A percentile compares a stretch with the other conserved stretches of the same genome.
These are phyloP conservation scores for Phytophthora chlamydospora DNA, from an alignment of 352 stramenopile species.

Conservation along the genomic window DNA sequence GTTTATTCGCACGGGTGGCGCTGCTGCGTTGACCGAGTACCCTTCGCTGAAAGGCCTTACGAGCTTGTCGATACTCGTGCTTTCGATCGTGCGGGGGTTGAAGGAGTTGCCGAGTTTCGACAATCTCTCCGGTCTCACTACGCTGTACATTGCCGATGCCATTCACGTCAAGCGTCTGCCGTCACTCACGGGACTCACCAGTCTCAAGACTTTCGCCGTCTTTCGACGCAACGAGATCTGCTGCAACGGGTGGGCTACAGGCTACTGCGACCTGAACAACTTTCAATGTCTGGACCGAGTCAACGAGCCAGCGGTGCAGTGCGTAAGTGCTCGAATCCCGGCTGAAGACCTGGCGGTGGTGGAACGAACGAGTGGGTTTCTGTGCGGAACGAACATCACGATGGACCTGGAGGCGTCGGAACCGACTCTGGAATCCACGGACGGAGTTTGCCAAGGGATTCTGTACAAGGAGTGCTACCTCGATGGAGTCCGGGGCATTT, in stretches of 20 bases:
- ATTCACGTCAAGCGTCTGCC: conserved; percentile 31
- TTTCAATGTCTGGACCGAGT: conserved; percentile 34
- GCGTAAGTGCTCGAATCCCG: conserved; percentile 29
- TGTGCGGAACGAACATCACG: conserved; percentile 28
- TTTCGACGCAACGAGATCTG: conserved; percentile 44
- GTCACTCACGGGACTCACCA: conserved; percentile 16
- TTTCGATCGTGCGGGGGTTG: conserved; percentile 29
- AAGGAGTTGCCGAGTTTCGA: conserved; percentile 38
- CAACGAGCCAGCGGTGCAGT: conserved; percentile 31
- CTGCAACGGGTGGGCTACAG: conserved; percentile 43
- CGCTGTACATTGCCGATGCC: conserved; percentile 36
- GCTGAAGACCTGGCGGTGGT: conserved; percentile 23
- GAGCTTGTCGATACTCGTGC: conserved; percentile 39
- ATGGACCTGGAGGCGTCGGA: conserved; percentile 11
- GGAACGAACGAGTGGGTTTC: conserved; percentile 20
- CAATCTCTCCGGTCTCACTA: conserved; percentile 29
- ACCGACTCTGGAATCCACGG: conserved; percentile 23
- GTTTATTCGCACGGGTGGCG: conserved; percentile 44
- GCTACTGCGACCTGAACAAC: conserved; percentile 34
- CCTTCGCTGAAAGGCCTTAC: conserved; percentile 40
- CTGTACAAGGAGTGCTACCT: conserved; percentile 34
- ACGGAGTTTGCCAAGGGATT: conserved; percentile 28
- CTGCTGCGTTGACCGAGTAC: conserved; percentile 33
- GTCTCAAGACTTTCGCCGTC: conserved; percentile 39
- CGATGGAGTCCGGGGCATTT: conserved; percentile 25